Evolutionary conservation across 805 yeast genomes (phyloP).

Genomic region (Hanseniaspora hatyaiensis): DNA sequence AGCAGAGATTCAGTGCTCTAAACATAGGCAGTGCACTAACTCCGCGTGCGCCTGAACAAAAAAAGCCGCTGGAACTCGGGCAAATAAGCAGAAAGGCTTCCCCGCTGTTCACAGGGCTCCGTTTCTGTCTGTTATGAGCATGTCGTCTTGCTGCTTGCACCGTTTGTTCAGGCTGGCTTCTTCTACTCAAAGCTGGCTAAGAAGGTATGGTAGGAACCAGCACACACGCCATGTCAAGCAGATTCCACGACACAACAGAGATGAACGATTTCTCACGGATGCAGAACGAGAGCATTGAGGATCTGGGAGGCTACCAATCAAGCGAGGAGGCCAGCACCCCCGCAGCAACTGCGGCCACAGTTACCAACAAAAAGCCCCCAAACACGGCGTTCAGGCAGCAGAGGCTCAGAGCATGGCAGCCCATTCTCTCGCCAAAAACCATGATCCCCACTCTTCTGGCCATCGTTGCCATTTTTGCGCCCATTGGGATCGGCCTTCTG

Average conservation of each 20-base stretch:
- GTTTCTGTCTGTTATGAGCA: too few species aligned
- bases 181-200: too few species aligned
- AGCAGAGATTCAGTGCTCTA: too few species aligned
- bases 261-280: not conserved
- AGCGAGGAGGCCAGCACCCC: too few species aligned
- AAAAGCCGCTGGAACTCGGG: too few species aligned
- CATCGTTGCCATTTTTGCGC: slow-evolving; percentile 71
- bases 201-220: not conserved
- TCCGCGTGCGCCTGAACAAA: too few species aligned
- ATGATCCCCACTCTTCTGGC: slow-evolving; percentile 74
- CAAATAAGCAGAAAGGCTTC: too few species aligned
- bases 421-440: slow-evolving; percentile 81
- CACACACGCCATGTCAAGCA: not conserved
- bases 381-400: slow-evolving; percentile 75
- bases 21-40: too few species aligned
- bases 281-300: not conserved
- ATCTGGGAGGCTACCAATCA: not conserved
- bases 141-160: too few species aligned
- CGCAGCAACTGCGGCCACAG: too few species aligned
- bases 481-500: slow-evolving; percentile 77
- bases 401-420: slow-evolving; percentile 56
- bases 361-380: slow-evolving; percentile 44
- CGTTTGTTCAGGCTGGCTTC: too few species aligned
- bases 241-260: not conserved
- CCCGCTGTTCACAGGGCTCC: too few species aligned